Percentiles rank a stretch among this genome's conserved stretches.
These are phyloP conservation scores for Diplosphaera chodatii DNA, from an alignment of 139 green algal species.

Conservation along the genomic window DNA sequence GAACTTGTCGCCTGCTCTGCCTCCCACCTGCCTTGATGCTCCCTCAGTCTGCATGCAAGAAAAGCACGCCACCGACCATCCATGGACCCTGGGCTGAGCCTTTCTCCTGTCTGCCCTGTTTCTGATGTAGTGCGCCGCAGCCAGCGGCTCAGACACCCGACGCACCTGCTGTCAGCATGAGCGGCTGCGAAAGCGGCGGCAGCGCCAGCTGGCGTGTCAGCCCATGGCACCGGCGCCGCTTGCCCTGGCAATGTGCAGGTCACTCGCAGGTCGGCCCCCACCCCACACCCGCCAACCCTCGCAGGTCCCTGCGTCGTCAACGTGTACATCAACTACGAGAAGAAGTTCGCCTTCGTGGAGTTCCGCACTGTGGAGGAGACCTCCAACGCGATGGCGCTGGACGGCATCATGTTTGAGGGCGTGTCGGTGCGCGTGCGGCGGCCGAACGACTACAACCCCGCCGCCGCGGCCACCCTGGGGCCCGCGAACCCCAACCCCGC, in stretches of 20 bases:
- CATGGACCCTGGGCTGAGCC: neutral
- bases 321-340: conserved; percentile 98
- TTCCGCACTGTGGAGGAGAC: conserved; percentile 91
- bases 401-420: conserved; percentile 96
- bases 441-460: conserved; percentile 97
- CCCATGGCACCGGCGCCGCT: too few species aligned
- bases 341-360: conserved; percentile 98
- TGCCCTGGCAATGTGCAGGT: too few species aligned
- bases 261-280: too few species aligned
- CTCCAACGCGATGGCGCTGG: conserved; percentile 87
- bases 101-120: neutral
- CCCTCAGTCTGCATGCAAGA: too few species aligned
- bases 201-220: too few species aligned
- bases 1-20: too few species aligned
- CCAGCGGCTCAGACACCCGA: neutral
- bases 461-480: conserved; percentile 69
- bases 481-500: conserved; percentile 74
- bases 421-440: conserved; percentile 82
- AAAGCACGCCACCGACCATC: neutral
- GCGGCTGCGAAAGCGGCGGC: too few species aligned
- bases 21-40: too few species aligned
- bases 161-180: neutral
- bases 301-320: conserved; percentile 87
- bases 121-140: neutral
- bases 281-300: neutral